phyloP scores from a whole-genome alignment of 2,329 filamentous ascomycete genomes.

The Fusarium gaditjirri region DNA sequence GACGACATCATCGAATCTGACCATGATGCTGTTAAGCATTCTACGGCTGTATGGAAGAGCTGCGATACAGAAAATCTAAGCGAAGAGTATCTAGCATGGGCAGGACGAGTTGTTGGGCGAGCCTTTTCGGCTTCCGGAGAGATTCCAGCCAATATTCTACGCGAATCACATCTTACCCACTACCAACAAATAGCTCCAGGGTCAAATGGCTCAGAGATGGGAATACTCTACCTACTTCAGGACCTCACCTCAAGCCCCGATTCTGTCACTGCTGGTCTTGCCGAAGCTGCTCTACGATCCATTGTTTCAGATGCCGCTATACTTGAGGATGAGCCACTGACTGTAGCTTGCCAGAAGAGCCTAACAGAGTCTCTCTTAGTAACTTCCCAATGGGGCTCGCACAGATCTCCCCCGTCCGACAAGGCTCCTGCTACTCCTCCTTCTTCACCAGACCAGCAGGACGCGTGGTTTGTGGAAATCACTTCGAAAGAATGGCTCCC shows the following conservation, averaged over 20 bases:
- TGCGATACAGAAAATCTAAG: constrained; percentile 73
- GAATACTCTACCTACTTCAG: constrained; percentile 70
- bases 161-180: constrained; percentile 66
- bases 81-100: constrained; percentile 82
- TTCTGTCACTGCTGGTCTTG: constrained; percentile 65
- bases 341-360: constrained; percentile 62
- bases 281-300: constrained; percentile 68
- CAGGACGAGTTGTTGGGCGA: constrained; percentile 83
- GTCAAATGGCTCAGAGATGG: constrained; percentile 69
- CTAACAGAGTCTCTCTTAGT: constrained; percentile 62
- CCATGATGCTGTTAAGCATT: constrained; percentile 68
- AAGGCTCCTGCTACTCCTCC: constrained; percentile 8
- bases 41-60: constrained; percentile 79
- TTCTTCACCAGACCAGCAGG: constrained; percentile 27
- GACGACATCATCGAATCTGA: constrained; percentile 78
- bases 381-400: constrained; percentile 68
- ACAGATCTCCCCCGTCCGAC: constrained; percentile 67
- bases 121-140: constrained; percentile 82
- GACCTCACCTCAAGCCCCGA: constrained; percentile 69
- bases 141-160: constrained; percentile 68
- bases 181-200: constrained; percentile 60
- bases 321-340: constrained; percentile 59
- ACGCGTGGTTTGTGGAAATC: constrained; percentile 52
- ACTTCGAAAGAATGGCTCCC: constrained; percentile 68
- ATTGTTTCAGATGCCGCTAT: constrained; percentile 65